Percentiles rank a stretch among this genome's conserved stretches.
Conservation (phyloP, 1,284 basidiomycete genomes). For the Athelia sp. region DNA sequence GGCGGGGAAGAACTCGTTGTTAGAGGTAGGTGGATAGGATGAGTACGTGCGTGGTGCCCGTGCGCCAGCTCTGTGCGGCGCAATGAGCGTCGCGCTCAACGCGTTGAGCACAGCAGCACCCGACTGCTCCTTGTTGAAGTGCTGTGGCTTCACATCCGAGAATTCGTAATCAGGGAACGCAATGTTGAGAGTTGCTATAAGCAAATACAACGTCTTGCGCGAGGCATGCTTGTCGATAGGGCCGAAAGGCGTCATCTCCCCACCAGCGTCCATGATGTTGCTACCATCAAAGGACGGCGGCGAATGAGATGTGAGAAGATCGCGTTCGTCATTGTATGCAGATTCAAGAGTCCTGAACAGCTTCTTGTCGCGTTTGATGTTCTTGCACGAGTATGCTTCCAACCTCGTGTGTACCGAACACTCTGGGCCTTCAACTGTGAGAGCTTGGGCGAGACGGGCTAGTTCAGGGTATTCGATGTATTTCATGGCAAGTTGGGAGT, state of each 20-base stretch:
- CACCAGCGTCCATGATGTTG: constrained; percentile 43
- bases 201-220: constrained; percentile 87
- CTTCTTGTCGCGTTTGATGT: constrained; percentile 94
- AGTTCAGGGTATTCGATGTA: constrained; percentile 86
- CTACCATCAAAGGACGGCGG: constrained; percentile 46
- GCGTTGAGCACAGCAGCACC: constrained; percentile 76
- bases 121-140: constrained; percentile 83
- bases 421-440: constrained; percentile 84
- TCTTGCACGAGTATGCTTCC: constrained; percentile 98
- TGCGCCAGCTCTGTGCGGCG: constrained; percentile 58
- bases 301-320: constrained; percentile 51
- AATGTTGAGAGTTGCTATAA: constrained; percentile 95
- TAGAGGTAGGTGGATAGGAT: constrained; percentile 69
- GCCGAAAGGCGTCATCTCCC: constrained; percentile 74
- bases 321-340: constrained; percentile 69
- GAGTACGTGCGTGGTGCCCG: constrained; percentile 74
- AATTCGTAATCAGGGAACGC: constrained; percentile 99
- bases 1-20: constrained; percentile 68
- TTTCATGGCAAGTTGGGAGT: constrained; percentile 63
- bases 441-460: constrained; percentile 74
- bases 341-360: constrained; percentile 90
- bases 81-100: constrained; percentile 73
- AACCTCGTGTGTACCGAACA: constrained; percentile 90
- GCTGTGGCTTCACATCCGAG: constrained; percentile 85
- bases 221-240: constrained; percentile 72